Evolutionary conservation across 2,329 filamentous ascomycete species (phyloP), one percentile per base, ranked within the genome.

Genomic region (Pyrenophora seminiperda): DNA sequence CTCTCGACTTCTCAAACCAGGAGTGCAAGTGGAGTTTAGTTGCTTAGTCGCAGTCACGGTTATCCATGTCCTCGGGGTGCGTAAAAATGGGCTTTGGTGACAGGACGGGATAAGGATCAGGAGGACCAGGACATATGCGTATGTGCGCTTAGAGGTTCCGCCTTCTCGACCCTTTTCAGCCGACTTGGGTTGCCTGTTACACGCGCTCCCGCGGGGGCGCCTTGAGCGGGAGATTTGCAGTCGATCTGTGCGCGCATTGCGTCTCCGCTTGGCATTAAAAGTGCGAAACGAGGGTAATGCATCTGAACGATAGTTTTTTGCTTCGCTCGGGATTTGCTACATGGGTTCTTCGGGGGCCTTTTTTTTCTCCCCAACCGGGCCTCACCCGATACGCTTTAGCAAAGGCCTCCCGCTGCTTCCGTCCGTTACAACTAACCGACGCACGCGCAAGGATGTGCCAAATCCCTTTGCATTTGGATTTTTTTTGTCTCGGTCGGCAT

Each of bases 221-320:
- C 32, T 43, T 42, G 50, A 38, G 53, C 53, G 53, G 50, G 53
- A 56, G 53, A 53, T 53, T 56, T 47, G 50, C 53, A 50, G 41
- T 42, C 37, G 49, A 56, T 53, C 50, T 38, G 45, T 53, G 45
- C 50, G 41, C 24, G 40, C 22, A 33, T 45, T 33, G 33, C 49
- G 17, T 50, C 41, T 30, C 49, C 43, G 53, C 45, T 50, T 56
- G 45, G 45, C 50, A n/a, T 11, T 2, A 27, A 9, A 46, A 42
- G 53, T 39, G 46, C 53, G 50, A 49, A 53, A 56, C 40, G 41
- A 38, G 41, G 47, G 41, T 37, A 43, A 36, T 45, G 41, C 37
- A 19, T 22, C 14, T 43, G 42, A 29, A 51, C 43, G 20, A 27
- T 38, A 15, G 39, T 33, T 39, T 52, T 52, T 13, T n/a, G 13